Conservation (phyloP, 2,329 filamentous ascomycete genomes). For the Ascochyta rabiei region DNA sequence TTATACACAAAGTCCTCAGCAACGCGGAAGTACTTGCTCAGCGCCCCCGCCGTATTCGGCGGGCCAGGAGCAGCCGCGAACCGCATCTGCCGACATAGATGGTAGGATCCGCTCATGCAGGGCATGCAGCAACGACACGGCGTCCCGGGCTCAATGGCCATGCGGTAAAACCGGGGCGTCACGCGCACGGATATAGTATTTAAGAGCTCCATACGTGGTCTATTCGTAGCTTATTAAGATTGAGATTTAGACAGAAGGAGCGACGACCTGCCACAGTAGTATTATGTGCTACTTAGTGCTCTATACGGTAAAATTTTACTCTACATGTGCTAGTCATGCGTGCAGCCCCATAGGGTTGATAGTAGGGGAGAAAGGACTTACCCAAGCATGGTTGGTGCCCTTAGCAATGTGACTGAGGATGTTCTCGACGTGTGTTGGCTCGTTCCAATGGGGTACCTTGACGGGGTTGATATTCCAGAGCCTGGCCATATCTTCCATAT, state of each 20-base stretch:
- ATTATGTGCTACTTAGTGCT: too few species aligned
- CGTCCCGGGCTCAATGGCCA: conserved; percentile 90
- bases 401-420: conserved; percentile 12
- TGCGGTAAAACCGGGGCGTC: conserved; percentile 75
- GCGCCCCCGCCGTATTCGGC: conserved; percentile 65
- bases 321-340: too few species aligned
- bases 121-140: conserved; percentile 87
- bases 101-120: conserved; percentile 88
- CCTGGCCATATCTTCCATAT: conserved; percentile 11
- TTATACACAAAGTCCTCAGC: conserved; percentile 92
- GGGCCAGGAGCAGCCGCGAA: conserved; percentile 92
- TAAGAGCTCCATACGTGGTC: too few species aligned
- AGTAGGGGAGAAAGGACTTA: too few species aligned
- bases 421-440: conserved; percentile 14
- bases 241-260: too few species aligned
- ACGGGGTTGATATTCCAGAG: conserved; percentile 14
- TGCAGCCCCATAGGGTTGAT: too few species aligned
- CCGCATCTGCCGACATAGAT: conserved; percentile 81
- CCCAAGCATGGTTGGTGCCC: conserved; percentile 16
- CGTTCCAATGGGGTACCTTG: conserved; percentile 13
- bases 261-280: too few species aligned
- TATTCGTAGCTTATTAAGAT: conserved; percentile 91
- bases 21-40: conserved; percentile 89
- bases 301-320: too few species aligned
- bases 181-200: too few species aligned